A percentile compares a stretch with the other conserved stretches of the same genome.
These are phyloP conservation scores for Candida stauntonica DNA, from an alignment of 805 yeast genomes.

Conservation along the genomic window DNA sequence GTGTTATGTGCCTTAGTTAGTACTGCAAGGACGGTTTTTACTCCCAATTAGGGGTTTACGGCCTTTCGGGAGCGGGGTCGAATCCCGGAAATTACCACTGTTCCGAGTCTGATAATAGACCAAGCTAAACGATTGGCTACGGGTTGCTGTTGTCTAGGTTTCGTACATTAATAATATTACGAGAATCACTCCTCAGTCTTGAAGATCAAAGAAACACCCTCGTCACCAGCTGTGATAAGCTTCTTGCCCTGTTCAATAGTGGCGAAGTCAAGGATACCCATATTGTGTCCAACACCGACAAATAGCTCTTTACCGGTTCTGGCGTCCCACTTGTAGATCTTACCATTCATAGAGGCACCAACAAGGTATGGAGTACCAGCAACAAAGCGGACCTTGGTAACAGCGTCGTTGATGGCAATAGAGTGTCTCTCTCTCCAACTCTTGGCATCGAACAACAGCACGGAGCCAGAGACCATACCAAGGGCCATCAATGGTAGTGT, in stretches of 20 bases:
- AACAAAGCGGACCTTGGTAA: constrained; percentile 73
- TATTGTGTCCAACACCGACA: constrained; percentile 86
- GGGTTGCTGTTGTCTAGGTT: too few relatives aligned
- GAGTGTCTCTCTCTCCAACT: constrained; percentile 83
- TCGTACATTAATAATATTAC: too few relatives aligned
- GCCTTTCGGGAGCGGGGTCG: too few relatives aligned
- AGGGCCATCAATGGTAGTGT: constrained; percentile 64
- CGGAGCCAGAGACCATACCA: constrained; percentile 85
- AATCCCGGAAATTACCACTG: too few relatives aligned
- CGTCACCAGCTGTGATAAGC: constrained; percentile 92
- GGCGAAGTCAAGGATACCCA: constrained; percentile 88
- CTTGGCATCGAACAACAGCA: constrained; percentile 75
- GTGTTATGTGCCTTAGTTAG: too few relatives aligned
- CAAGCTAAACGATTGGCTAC: too few relatives aligned
- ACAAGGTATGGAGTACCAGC: constrained; percentile 52
- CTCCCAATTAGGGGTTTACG: too few relatives aligned
- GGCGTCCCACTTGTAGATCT: constrained; percentile 81
- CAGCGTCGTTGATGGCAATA: constrained; percentile 70
- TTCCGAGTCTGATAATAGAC: too few relatives aligned
- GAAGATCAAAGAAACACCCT: constrained; percentile 77
- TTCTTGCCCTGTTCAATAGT: constrained; percentile 60
- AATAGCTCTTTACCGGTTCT: constrained; percentile 77
- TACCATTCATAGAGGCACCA: constrained; percentile 81
- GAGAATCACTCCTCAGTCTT: constrained; percentile 12
- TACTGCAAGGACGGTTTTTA: too few relatives aligned